Conservation (phyloP, 1,284 basidiomycete genomes). For the Microbotryomycetes sp. region DNA sequence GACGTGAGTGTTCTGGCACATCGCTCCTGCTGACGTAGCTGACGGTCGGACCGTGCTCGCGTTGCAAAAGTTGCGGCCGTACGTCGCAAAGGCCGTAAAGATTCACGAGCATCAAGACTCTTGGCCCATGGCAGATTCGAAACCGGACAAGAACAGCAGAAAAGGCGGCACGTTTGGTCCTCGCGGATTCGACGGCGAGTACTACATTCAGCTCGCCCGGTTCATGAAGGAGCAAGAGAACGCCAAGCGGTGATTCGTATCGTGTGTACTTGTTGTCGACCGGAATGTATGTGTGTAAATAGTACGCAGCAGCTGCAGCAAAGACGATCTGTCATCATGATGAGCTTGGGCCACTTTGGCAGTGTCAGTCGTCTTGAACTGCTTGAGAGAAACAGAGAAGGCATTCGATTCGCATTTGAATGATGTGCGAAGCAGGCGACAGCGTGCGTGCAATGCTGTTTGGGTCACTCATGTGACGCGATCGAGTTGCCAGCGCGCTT, state of each 20-base stretch:
- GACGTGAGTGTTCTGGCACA: conserved; percentile 12
- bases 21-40: neutral
- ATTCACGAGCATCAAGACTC: conserved; percentile 16
- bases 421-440: too few relatives aligned
- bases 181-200: conserved; percentile 34
- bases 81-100: conserved; percentile 28
- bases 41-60: neutral
- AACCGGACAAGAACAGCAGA: conserved; percentile 16
- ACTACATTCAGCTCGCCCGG: conserved; percentile 35
- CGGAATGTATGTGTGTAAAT: too few relatives aligned
- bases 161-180: conserved; percentile 29
- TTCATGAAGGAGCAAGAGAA: conserved; percentile 2
- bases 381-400: too few relatives aligned
- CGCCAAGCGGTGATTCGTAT: neutral
- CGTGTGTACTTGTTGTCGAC: too few relatives aligned
- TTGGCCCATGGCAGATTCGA: conserved; percentile 34
- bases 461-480: too few relatives aligned
- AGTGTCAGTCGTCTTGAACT: too few relatives aligned
- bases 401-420: too few relatives aligned
- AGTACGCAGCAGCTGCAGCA: too few relatives aligned
- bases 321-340: too few relatives aligned
- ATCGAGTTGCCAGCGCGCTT: too few relatives aligned
- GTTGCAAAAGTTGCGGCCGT: conserved; percentile 33
- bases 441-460: too few relatives aligned
- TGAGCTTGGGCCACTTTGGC: too few relatives aligned